A percentile compares a stretch with the other conserved stretches of the same genome.
Conservation (phyloP, 2,329 filamentous ascomycete species). For the Sordariomycetes sp. region DNA sequence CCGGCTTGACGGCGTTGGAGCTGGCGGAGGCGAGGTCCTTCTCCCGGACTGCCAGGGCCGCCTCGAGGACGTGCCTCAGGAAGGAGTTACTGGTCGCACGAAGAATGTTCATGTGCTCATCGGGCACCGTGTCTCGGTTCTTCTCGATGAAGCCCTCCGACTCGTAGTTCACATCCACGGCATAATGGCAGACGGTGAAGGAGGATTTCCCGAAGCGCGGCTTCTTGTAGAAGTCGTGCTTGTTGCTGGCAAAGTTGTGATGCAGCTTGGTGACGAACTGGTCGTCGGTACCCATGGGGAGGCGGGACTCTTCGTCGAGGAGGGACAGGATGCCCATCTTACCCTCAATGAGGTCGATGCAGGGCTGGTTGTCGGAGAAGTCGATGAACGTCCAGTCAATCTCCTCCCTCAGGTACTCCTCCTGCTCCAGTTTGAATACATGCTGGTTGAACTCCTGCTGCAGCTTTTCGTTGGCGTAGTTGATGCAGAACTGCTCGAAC, state of each 20-base stretch:
- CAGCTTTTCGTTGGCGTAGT: conserved; percentile 98
- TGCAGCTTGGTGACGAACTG: conserved; percentile 95
- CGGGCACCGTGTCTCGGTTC: conserved; percentile 95
- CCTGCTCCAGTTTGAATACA: conserved; percentile 97
- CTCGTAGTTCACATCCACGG: conserved; percentile 95
- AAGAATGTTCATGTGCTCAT: conserved; percentile 93
- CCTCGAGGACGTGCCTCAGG: conserved; percentile 70
- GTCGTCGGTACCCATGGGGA: conserved; percentile 95
- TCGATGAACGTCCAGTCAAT: conserved; percentile 99
- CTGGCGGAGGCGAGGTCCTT: conserved; percentile 61
- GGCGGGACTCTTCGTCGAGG: conserved; percentile 86
- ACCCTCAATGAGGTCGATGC: conserved; percentile 95
- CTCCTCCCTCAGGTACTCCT: conserved; percentile 90
- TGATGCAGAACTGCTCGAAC: conserved; percentile 99
- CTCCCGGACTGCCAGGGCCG: conserved; percentile 75
- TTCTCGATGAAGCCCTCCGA: conserved; percentile 99
- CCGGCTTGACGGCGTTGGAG: conserved; percentile 63
- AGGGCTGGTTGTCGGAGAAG: conserved; percentile 97
- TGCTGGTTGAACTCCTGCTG: conserved; percentile 99
- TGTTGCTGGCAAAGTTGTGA: conserved; percentile 79
- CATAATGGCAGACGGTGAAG: conserved; percentile 98
- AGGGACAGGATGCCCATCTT: conserved; percentile 88
- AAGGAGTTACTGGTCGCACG: conserved; percentile 75
- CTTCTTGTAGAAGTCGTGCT: conserved; percentile 98
- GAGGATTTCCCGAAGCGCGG: conserved; percentile 93